These are phyloP conservation scores for Penicillium sp. DNA, from an alignment of 2,329 filamentous ascomycete genomes.

Conservation along the genomic window DNA sequence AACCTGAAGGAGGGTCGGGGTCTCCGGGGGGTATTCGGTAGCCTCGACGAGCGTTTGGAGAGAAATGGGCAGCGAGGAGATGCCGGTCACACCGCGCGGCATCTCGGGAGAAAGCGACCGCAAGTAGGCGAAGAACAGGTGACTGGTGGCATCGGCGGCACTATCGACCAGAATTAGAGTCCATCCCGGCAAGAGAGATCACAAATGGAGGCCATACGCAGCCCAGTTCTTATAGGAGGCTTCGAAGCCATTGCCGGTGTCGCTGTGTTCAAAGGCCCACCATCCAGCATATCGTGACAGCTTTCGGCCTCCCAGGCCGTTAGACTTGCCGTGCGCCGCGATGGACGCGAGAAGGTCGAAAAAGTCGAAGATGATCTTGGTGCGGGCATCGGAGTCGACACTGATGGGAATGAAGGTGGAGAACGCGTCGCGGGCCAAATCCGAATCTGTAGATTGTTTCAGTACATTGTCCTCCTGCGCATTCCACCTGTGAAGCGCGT, in stretches of 20 bases:
- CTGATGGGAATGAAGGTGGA: conserved; percentile 94
- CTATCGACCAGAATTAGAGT: conserved; percentile 49
- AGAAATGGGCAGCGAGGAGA: conserved; percentile 82
- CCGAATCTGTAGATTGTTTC: conserved; percentile 64
- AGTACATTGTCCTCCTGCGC: conserved; percentile 18
- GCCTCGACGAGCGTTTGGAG: conserved; percentile 86
- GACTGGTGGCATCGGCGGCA: conserved; percentile 91
- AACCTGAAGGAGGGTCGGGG: conserved; percentile 71
- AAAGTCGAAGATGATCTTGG: conserved; percentile 90
- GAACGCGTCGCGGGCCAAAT: conserved; percentile 88
- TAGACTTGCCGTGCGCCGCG: conserved; percentile 87
- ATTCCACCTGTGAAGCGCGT: conserved; percentile 21
- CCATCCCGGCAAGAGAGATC: neutral
- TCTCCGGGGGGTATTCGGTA: conserved; percentile 87
- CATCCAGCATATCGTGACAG: conserved; percentile 92
- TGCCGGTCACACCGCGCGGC: conserved; percentile 66
- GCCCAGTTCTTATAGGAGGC: conserved; percentile 89
- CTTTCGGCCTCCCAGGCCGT: conserved; percentile 89
- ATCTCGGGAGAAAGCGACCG: conserved; percentile 82
- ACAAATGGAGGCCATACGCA: conserved; percentile 52
- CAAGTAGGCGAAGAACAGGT: conserved; percentile 96
- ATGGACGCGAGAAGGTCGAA: conserved; percentile 90
- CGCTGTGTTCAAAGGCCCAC: conserved; percentile 95
- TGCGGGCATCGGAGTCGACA: conserved; percentile 79
- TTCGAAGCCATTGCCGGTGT: conserved; percentile 87